These are phyloP conservation scores for Pachysolen tannophilus DNA, from an alignment of 805 yeast genomes.

Conservation along the genomic window DNA sequence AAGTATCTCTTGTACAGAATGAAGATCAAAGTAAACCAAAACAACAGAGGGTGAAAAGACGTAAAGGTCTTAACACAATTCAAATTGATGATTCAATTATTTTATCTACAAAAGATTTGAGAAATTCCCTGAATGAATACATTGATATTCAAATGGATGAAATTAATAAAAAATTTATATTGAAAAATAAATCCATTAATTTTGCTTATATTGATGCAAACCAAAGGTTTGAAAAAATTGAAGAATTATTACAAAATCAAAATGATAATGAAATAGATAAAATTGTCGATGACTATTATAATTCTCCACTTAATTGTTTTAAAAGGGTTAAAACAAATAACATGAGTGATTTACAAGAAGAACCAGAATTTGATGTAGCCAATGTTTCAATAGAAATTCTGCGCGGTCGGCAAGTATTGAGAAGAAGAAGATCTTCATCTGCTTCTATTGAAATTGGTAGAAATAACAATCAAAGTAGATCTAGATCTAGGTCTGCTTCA, in stretches of 20 bases:
- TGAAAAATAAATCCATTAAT: too few species aligned
- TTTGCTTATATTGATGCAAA: too few species aligned
- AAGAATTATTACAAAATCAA: not conserved
- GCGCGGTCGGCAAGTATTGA: too few species aligned
- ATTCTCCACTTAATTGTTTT: not conserved
- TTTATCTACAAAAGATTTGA: not conserved
- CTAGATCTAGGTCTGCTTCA: not conserved
- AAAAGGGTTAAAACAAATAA: too few species aligned
- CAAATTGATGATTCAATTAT: not conserved
- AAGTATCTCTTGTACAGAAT: too few species aligned
- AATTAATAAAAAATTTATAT: not conserved
- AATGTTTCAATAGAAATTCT: too few species aligned
- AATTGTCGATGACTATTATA: not conserved
- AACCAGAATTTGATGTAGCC: too few species aligned
- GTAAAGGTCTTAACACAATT: too few species aligned
- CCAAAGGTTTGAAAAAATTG: not conserved
- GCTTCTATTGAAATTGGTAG: conserved; percentile 20
- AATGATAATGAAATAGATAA: not conserved
- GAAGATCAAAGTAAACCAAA: too few species aligned
- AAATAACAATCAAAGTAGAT: conserved; percentile 9
- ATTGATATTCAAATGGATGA: conserved; percentile 1
- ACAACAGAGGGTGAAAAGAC: too few species aligned
- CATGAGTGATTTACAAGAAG: too few species aligned
- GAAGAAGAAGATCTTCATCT: conserved; percentile 16
- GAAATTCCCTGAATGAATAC: not conserved